Conservation (phyloP, 768 basidiomycete species). For the Clavulina sp. region DNA sequence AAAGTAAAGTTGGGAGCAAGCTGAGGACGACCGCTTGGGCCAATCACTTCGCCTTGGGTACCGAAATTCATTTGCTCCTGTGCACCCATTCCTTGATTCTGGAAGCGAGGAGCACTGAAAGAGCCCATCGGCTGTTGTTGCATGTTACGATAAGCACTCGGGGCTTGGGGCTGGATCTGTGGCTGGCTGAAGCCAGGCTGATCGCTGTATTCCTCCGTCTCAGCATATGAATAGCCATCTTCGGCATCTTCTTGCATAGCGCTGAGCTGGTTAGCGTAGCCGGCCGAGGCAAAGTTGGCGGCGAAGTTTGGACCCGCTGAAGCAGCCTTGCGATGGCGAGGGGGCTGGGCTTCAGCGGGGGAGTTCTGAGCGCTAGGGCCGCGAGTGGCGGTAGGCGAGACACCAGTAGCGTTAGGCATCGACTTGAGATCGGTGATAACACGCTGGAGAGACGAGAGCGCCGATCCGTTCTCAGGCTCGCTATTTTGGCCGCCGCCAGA, state of each 20-base stretch:
- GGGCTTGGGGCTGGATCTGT: conserved; percentile 10
- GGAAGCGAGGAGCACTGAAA: conserved; percentile 80
- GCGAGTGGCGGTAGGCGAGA: conserved; percentile 9
- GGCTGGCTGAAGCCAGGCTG: conserved; percentile 37
- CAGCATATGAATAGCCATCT: conserved; percentile 32
- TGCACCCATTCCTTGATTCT: conserved; percentile 48
- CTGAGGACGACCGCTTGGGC: conserved; percentile 70
- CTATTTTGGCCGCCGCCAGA: conserved; percentile 3
- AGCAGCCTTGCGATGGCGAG: conserved; percentile 65
- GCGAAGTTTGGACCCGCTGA: conserved; percentile 37
- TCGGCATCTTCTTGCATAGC: conserved; percentile 73
- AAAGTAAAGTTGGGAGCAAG: conserved; percentile 87
- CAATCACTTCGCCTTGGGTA: conserved; percentile 35
- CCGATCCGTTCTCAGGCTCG: conserved; percentile 29
- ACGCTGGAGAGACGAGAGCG: conserved; percentile 73
- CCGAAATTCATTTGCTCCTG: conserved; percentile 37
- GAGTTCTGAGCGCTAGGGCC: conserved; percentile 19
- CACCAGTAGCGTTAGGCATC: conserved; percentile 36
- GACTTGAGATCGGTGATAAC: conserved; percentile 90
- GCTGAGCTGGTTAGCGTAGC: conserved; percentile 32
- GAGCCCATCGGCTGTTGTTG: conserved; percentile 23
- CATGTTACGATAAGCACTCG: conserved; percentile 1
- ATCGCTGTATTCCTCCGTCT: conserved; percentile 66
- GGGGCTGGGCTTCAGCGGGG: conserved; percentile 47
- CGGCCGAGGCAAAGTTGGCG: conserved; percentile 48